Conservation (phyloP, 805 yeast species). For the Saccharomycopsis sp. region DNA sequence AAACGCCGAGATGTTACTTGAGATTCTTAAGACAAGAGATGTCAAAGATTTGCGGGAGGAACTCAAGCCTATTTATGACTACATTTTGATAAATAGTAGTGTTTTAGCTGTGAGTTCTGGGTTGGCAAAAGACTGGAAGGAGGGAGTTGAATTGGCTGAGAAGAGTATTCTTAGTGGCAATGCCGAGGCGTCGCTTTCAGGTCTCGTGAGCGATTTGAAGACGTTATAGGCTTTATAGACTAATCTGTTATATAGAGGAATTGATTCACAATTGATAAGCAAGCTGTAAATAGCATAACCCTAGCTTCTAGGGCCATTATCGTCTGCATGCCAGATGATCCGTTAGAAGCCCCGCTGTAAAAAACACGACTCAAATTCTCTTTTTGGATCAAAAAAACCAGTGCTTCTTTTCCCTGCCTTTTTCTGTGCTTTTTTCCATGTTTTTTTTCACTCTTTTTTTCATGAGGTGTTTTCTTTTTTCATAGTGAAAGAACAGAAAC, state of each 20-base stretch:
- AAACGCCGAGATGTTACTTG: slow-evolving; percentile 58
- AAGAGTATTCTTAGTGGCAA: slow-evolving; percentile 59
- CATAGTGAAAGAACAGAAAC: neutral
- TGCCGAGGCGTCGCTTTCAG: slow-evolving; percentile 54
- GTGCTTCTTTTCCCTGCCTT: too few relatives aligned
- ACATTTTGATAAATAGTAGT: slow-evolving; percentile 83
- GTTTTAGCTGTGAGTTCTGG: slow-evolving; percentile 82
- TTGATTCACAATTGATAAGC: too few relatives aligned
- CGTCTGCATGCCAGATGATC: too few relatives aligned
- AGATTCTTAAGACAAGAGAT: slow-evolving; percentile 41
- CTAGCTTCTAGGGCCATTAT: too few relatives aligned
- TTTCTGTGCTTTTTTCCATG: too few relatives aligned
- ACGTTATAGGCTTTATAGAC: slow-evolving; percentile 20
- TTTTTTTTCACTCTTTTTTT: too few relatives aligned
- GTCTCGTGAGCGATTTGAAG: slow-evolving; percentile 15
- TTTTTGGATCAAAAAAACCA: neutral
- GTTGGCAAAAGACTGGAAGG: slow-evolving; percentile 56
- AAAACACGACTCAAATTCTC: neutral
- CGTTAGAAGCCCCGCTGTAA: neutral
- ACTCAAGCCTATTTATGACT: slow-evolving; percentile 62
- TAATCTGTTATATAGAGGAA: too few relatives aligned
- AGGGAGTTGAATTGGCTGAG: slow-evolving; percentile 73
- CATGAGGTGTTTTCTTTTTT: too few relatives aligned
- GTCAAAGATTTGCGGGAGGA: slow-evolving; percentile 30
- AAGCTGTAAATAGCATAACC: neutral